Conservation (phyloP, 768 basidiomycete species). For the Gloeophyllum trabeum region DNA sequence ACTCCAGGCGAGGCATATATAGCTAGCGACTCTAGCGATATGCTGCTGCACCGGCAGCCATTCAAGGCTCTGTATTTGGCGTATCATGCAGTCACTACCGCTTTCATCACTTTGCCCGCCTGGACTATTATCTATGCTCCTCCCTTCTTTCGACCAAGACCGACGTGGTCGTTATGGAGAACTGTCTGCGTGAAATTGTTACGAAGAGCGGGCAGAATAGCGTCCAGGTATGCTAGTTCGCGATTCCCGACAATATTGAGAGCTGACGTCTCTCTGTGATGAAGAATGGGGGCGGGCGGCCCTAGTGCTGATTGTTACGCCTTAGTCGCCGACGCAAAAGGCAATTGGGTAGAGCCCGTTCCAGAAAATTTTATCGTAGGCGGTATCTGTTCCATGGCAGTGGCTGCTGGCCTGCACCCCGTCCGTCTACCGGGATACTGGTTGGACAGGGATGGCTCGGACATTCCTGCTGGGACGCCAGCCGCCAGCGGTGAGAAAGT, state of each 20-base stretch:
- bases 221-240: neutral
- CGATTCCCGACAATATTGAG: conserved; percentile 4
- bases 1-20: too few species aligned
- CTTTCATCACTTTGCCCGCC: conserved; percentile 34
- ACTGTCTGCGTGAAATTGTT: conserved; percentile 17
- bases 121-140: conserved; percentile 29
- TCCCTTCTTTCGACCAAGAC: conserved; percentile 27
- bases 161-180: conserved; percentile 33
- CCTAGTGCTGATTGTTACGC: conserved; percentile 26
- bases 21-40: too few species aligned
- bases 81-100: conserved; percentile 26
- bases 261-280: conserved; percentile 2
- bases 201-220: neutral
- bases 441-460: conserved; percentile 30
- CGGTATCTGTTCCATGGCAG: conserved; percentile 28
- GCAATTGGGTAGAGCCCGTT: conserved; percentile 35
- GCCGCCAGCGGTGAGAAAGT: conserved; percentile 43
- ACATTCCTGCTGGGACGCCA: conserved; percentile 22
- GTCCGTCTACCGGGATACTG: conserved; percentile 46
- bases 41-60: too few species aligned
- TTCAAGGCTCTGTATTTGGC: conserved; percentile 35
- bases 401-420: conserved; percentile 25
- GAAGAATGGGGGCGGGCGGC: conserved; percentile 24
- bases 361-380: conserved; percentile 29
- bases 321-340: conserved; percentile 30